A percentile compares a stretch with the other conserved stretches of the same genome.
Conservation (phyloP, 116 monocot genomes). For the Zostera marina region DNA sequence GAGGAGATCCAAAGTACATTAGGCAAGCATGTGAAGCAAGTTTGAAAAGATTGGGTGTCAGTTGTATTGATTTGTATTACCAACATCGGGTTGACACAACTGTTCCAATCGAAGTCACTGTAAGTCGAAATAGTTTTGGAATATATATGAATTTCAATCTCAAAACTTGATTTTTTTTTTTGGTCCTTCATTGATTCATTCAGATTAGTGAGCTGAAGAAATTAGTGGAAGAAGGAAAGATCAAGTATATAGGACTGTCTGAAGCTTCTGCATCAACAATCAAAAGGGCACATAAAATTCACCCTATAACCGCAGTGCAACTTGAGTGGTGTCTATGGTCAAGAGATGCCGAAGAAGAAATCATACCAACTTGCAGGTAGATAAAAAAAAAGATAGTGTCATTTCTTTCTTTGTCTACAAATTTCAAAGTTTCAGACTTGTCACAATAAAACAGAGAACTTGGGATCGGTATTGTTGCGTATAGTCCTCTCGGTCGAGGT, state of each 20-base stretch:
- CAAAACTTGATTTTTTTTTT: no score
- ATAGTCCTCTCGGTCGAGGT: background rate
- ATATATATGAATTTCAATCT: no score
- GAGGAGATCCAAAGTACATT: conserved; percentile 52
- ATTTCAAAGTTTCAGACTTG: no score
- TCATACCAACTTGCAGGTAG: conserved; percentile 7
- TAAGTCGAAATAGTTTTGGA: conserved; percentile 2
- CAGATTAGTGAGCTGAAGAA: conserved; percentile 71
- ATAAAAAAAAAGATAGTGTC: no score
- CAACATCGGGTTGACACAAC: conserved; percentile 56
- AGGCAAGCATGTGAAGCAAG: conserved; percentile 52
- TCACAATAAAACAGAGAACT: background rate
- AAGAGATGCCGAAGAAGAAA: conserved; percentile 23
- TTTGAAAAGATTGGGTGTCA: conserved; percentile 38
- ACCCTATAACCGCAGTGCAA: conserved; percentile 55
- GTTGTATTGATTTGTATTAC: conserved; percentile 65
- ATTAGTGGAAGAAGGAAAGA: conserved; percentile 51
- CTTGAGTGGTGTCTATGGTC: conserved; percentile 62
- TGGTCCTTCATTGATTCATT: no score
- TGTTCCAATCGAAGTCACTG: conserved; percentile 69
- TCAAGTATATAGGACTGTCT: conserved; percentile 55
- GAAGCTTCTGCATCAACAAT: conserved; percentile 57
- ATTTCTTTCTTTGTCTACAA: no score
- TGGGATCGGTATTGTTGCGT: background rate
- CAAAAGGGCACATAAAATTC: conserved; percentile 52